Conservation (phyloP, 2,329 filamentous ascomycete genomes). For the Dothideomycetes sp. region DNA sequence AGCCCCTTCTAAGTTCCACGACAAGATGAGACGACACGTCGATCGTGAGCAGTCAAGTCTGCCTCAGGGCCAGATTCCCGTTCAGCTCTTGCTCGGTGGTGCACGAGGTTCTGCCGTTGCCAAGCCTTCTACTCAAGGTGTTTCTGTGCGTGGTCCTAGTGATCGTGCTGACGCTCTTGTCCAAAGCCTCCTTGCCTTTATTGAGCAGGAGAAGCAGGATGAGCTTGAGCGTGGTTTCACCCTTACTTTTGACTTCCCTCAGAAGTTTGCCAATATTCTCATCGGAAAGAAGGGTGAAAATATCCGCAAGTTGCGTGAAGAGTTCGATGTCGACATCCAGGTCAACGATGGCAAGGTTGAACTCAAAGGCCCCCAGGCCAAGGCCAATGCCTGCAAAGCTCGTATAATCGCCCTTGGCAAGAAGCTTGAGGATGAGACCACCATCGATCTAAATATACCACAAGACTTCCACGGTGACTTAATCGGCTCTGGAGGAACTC, state of each 20-base stretch:
- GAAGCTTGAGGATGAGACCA: constrained; percentile 84
- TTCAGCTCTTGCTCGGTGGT: constrained; percentile 45
- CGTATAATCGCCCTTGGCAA: constrained; percentile 73
- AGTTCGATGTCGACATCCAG: constrained; percentile 70
- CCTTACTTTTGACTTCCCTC: constrained; percentile 81
- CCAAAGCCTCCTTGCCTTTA: constrained; percentile 65
- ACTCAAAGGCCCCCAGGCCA: constrained; percentile 89
- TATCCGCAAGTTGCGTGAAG: constrained; percentile 59
- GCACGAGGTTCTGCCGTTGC: constrained; percentile 36
- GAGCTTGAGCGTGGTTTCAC: constrained; percentile 89
- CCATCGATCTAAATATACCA: constrained; percentile 78
- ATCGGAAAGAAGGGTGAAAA: constrained; percentile 60
- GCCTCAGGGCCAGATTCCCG: constrained; percentile 44
- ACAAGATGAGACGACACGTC: constrained; percentile 53
- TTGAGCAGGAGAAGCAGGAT: constrained; percentile 81
- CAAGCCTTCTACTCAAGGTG: constrained; percentile 43
- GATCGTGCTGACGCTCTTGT: constrained; percentile 63
- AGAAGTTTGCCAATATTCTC: constrained; percentile 84
- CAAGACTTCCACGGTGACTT: constrained; percentile 90
- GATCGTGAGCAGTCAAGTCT: constrained; percentile 45
- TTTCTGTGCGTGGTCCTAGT: constrained; percentile 66
- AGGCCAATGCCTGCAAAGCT: constrained; percentile 76
- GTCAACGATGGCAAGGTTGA: constrained; percentile 91
- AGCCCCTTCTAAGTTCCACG: constrained; percentile 52
- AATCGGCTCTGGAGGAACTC: constrained; percentile 77